Base-by-base conservation (phyloP, 1,139 yeast genomes). In the Protomyces lactucae-debilis region DNA sequence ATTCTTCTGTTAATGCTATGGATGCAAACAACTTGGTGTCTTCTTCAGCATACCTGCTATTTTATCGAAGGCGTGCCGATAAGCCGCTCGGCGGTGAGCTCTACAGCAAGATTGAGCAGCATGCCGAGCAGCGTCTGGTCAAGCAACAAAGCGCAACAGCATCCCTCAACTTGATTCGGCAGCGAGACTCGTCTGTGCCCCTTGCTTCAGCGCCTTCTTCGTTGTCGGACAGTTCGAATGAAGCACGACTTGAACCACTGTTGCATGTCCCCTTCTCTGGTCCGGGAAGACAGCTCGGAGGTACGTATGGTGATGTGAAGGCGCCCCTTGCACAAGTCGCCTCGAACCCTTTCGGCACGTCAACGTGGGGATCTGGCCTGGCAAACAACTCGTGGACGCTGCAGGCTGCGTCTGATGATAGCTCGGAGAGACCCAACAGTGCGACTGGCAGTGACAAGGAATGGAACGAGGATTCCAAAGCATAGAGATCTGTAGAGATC, bases 1-100 rank as follows among this genome's bases (percentile, higher is more conserved):
- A 93, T 74, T 85, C 96, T 8, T 76, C 86, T 45, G 98, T 92
- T 0, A 67, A 72, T 1, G 77, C 83, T 0, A 79, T 84, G 0
- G 81, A 83, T 64, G 88, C 96, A 0, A 80, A 80, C 36, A 82
- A 84, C 53, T 69, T 76, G 10, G 78, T 92, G n/a, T 80, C 86
- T 1, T 86, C 90, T 2, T 90, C 96, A 2, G 99, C 99, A 0
- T 93, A 93, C 73, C 77, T 93, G 68, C 76, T 93, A 64, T 93
- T 93, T 71, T 93, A 93, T 75, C 81, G 95, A 65, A 85, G 85
- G 66, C 79, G 92, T 18, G 40, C 65, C 16, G 6, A 36, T 3
- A 18, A 28, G 16, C 54, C 64, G 14, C 55, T 54, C 3, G 59
- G 59, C 8, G 55, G 54, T 10, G 48, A 45, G 14, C 28, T 55